Evolutionary conservation across 1,139 yeast species (phyloP).

Genomic region (Candida sp.): DNA sequence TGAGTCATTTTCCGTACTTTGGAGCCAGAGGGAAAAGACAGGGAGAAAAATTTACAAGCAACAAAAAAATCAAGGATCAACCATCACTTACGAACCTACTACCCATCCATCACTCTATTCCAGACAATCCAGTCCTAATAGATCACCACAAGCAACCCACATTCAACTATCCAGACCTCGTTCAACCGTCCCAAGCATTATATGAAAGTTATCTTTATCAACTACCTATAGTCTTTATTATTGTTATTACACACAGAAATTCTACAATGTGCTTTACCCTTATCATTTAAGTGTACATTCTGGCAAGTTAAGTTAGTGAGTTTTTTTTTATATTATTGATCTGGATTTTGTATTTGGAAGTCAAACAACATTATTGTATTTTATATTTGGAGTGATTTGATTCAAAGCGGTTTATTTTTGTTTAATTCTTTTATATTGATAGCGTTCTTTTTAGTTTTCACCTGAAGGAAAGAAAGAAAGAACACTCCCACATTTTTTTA

Average conservation of each 20-base stretch:
- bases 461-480: not conserved
- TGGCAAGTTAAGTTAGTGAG: slow-evolving; percentile 1
- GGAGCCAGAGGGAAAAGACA: not conserved
- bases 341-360: slow-evolving; percentile 1
- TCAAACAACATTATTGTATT: not conserved
- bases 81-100: not conserved
- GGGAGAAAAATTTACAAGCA: not conserved
- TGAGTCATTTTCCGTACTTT: not conserved
- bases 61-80: not conserved
- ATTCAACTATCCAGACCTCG: not conserved
- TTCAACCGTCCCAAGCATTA: not conserved
- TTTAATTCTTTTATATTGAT: slow-evolving; percentile 1
- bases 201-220: slow-evolving; percentile 3
- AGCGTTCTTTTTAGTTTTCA: not conserved
- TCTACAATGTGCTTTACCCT: slow-evolving; percentile 7
- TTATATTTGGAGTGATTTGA: slow-evolving; percentile 2
- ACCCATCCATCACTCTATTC: slow-evolving; percentile 1
- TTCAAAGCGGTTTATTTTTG: not conserved
- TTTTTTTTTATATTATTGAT: slow-evolving; percentile 2
- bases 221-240: slow-evolving; percentile 4
- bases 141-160: not conserved
- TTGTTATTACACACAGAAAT: not conserved
- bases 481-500: not conserved
- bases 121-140: slow-evolving; percentile 1
- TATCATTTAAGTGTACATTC: slow-evolving; percentile 4